phyloP scores from a whole-genome alignment of 305 asterid genomes.

The Solanum hybrid region DNA sequence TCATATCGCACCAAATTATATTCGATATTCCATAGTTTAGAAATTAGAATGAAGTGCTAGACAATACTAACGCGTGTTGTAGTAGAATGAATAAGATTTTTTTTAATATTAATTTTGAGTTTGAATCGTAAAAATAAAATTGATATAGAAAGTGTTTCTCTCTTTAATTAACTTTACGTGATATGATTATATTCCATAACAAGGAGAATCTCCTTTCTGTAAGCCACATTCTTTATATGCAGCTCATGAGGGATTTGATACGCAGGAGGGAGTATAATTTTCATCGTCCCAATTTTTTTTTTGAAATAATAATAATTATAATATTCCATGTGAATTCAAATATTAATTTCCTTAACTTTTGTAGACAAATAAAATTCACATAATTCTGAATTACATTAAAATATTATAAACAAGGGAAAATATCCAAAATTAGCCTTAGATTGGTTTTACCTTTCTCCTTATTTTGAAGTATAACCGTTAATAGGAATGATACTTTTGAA shows the following conservation, averaged over 20 bases:
- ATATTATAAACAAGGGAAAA: neutral
- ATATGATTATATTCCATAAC: slow-evolving; percentile 1
- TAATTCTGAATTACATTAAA: neutral
- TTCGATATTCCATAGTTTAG: slow-evolving; percentile 9
- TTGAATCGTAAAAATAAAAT: neutral
- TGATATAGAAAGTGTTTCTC: neutral
- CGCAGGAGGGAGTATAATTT: neutral
- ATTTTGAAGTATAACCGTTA: neutral
- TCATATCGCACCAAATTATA: slow-evolving; percentile 18
- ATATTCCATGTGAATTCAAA: neutral
- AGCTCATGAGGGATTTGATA: neutral
- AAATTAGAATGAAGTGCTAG: slow-evolving; percentile 4
- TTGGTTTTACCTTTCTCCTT: neutral
- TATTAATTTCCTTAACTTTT: neutral
- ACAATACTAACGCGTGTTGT: neutral
- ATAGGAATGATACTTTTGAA: neutral
- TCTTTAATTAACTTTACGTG: neutral
- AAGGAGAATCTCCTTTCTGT: slow-evolving; percentile 10
- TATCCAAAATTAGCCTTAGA: neutral
- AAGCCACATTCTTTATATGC: neutral
- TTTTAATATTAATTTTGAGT: neutral
- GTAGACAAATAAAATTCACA: neutral
- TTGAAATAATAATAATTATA: neutral
- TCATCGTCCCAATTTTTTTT: neutral
- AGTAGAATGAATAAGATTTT: neutral